Conservation (phyloP, 345 rosid species). For the Eucalyptus tenuipes region DNA sequence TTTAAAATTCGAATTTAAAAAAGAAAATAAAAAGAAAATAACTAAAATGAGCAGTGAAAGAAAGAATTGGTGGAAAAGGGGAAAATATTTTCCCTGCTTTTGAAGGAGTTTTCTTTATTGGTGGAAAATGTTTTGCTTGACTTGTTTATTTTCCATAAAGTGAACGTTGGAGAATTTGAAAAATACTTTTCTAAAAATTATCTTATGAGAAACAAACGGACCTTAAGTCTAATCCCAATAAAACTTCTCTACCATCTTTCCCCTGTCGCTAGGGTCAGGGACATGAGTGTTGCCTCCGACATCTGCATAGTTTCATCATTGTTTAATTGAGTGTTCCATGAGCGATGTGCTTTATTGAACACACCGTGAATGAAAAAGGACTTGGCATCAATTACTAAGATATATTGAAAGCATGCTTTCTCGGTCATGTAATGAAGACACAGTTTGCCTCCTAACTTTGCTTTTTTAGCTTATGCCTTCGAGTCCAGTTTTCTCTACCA, state of each 20-base stretch:
- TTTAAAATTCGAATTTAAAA: too few species aligned
- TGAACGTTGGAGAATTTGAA: accelerated
- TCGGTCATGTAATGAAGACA: neutral
- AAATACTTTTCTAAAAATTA: too few species aligned
- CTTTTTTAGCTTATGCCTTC: too few species aligned
- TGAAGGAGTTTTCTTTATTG: too few species aligned
- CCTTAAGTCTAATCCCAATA: too few species aligned
- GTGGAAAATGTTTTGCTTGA: too few species aligned
- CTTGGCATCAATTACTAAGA: neutral
- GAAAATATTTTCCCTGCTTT: too few species aligned
- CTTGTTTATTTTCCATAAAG: too few species aligned
- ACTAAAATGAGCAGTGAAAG: too few species aligned
- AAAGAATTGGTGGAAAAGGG: too few species aligned
- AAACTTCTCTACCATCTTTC: neutral
- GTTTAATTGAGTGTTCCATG: neutral
- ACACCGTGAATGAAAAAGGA: neutral
- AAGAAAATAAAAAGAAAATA: too few species aligned
- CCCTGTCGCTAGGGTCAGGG: neutral
- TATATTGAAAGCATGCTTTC: neutral
- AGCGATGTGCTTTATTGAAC: neutral
- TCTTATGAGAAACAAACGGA: accelerated
- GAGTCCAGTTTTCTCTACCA: neutral
- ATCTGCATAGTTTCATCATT: neutral
- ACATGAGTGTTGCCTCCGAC: neutral
- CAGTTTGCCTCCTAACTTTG: neutral